Conservation (phyloP, 106 monocot species). For the Iris macrosiphon region DNA sequence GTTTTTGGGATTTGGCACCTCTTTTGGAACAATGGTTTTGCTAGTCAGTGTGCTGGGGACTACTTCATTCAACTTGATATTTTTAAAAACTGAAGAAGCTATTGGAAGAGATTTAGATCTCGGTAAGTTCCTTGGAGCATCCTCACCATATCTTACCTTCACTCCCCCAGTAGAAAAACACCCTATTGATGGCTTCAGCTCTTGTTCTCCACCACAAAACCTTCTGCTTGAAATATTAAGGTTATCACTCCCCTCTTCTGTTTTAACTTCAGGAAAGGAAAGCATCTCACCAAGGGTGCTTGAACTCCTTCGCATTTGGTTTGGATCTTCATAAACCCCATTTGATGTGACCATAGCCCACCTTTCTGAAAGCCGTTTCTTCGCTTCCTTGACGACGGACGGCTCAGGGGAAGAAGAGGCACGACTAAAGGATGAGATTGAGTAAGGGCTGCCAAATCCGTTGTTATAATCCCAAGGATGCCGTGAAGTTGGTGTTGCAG, state of each 20-base stretch:
- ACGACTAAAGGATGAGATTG: conserved; percentile 14
- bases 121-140: conserved; percentile 12
- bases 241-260: conserved; percentile 3
- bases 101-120: conserved; percentile 44
- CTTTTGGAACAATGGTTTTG: conserved; percentile 19
- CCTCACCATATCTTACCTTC: conserved; percentile 3
- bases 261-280: conserved; percentile 15
- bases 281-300: conserved; percentile 54
- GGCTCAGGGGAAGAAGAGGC: conserved; percentile 30
- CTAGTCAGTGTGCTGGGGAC: conserved; percentile 2
- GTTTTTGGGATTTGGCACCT: conserved; percentile 30
- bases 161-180: conserved; percentile 1
- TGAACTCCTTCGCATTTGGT: conserved; percentile 19
- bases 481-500: conserved; percentile 20
- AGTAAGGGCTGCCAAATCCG: conserved; percentile 28
- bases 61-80: conserved; percentile 1
- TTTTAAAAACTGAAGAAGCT: conserved; percentile 21
- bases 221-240: not conserved
- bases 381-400: conserved; percentile 45
- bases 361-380: conserved; percentile 49
- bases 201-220: conserved; percentile 18
- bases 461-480: conserved; percentile 30
- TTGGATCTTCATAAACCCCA: conserved; percentile 17
- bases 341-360: conserved; percentile 30
- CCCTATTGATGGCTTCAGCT: conserved; percentile 3